Evolutionary conservation across 2,329 filamentous ascomycete genomes (phyloP).

Genomic region (Diaporthe caulivora): DNA sequence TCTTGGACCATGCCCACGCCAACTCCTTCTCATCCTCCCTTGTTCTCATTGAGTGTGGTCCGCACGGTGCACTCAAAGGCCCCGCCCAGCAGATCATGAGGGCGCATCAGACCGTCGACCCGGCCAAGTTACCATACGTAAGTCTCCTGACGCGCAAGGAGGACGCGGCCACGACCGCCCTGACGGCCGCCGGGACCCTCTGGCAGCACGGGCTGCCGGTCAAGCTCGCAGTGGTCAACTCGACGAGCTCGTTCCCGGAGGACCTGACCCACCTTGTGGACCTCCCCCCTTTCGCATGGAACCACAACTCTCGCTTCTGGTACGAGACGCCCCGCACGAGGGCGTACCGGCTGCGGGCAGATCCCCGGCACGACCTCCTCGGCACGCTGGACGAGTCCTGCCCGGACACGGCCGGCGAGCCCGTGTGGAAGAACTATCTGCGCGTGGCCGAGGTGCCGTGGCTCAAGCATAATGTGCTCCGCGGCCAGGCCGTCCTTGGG

Average conservation of each 20-base stretch:
- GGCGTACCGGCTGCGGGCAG: slow-evolving; percentile 28
- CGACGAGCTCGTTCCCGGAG: slow-evolving; percentile 36
- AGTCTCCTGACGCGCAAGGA: slow-evolving; percentile 27
- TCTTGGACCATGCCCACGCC: slow-evolving; percentile 10
- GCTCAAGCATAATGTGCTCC: slow-evolving; percentile 52
- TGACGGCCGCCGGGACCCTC: slow-evolving; percentile 18
- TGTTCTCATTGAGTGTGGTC: slow-evolving; percentile 62
- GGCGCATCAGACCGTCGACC: slow-evolving; percentile 40
- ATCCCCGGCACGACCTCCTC: slow-evolving; percentile 31
- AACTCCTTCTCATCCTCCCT: slow-evolving; percentile 46
- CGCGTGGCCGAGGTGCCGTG: slow-evolving; percentile 27
- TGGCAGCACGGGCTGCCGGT: slow-evolving; percentile 25
- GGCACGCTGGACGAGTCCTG: slow-evolving; percentile 27
- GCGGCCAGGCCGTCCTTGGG: slow-evolving; percentile 3
- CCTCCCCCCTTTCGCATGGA: slow-evolving; percentile 61
- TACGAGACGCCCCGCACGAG: slow-evolving; percentile 46
- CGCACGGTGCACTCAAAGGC: slow-evolving; percentile 62
- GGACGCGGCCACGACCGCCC: slow-evolving; percentile 21
- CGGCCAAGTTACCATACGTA: slow-evolving; percentile 22
- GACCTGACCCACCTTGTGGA: slow-evolving; percentile 45
- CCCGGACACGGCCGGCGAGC: slow-evolving; percentile 40
- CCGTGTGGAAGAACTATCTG: slow-evolving; percentile 30
- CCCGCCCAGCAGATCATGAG: slow-evolving; percentile 65
- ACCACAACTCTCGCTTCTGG: slow-evolving; percentile 58
- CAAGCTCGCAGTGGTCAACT: slow-evolving; percentile 29